Base-by-base conservation (phyloP, 495 filamentous ascomycete species). In the Chaetomidium leptoderma region DNA sequence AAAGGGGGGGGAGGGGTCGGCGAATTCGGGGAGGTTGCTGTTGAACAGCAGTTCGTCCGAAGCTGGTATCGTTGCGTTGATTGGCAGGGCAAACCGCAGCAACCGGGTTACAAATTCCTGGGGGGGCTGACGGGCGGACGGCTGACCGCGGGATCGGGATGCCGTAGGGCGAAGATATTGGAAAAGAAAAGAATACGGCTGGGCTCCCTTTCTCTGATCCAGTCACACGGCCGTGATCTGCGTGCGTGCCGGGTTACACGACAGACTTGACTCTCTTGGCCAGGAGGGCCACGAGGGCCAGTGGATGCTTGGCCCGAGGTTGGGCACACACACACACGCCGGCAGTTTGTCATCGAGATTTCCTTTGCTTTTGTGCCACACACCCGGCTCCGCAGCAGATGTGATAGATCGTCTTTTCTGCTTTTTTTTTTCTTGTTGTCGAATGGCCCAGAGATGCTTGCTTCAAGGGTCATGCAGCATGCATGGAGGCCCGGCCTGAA, bases 331-430 rank as follows among this genome's bases (percentile, higher is more conserved):
- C 40, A 39, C 2, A 9, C 9, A 35, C 32, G 29, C 29, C 19
- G 30, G 42, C 40, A 46, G 53, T 27, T 8, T 36, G 30, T 11
- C 29, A 46, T 46, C 53, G 52, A 54, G 39, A 45, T 54, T 44
- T 24, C 27, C 1, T 23, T 27, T 3, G 6, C 23, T 29, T 23
- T 24, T 9, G 17, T 54, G 39, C 39, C 7, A 43, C 33, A 39
- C 49, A 29, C 14, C 49, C n/a, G 11, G 19, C 33, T 37, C 17
- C 32, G 10, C 29, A 16, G 6, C n/a, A n/a, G 9, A 27, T 35
- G 19, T 21, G 51, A 54, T 23, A 35, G 3, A 43, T 35, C 51
- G n/a, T 3, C n/a, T 44, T 24, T 44, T 14, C 5, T 17, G n/a
- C 2, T 24, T 44, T 24, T 44, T 14, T 2, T 17, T 21, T 21